Evolutionary conservation across 495 filamentous ascomycete species (phyloP), one percentile per base, ranked within the genome.

Genomic region (Tuber borchii): DNA sequence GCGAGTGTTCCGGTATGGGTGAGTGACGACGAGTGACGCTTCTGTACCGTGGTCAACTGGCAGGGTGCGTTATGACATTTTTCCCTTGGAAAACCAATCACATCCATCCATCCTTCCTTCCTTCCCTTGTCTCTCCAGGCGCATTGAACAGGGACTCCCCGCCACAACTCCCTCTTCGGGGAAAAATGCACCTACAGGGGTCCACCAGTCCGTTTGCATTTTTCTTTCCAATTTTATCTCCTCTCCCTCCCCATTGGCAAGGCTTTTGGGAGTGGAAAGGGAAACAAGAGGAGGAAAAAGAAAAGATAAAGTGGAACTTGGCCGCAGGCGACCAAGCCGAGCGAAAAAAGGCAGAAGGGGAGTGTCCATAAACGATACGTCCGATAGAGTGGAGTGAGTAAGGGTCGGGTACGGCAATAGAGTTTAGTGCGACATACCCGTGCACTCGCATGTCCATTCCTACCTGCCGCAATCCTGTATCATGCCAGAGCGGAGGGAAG

Each of bases 121-220:
- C 51, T 61, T 70, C 70, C 22, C 76, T 78, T 79, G 78, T 72
- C 51, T 3, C 16, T 0, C 12, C 31, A 2, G 31, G 12, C 31
- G 56, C 56, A 61, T 61, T 31, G 40, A 75, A 75, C 74, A 73
- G 78, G 76, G 78, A 73, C 78, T 72, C 69, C 78, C 78, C 77
- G 78, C 78, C 76, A 79, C 78, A 79, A 77, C 73, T 79, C 78
- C 77, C 78, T 75, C 78, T 79, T 75, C 70, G 76, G 78, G 78
- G 73, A 79, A 79, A 79, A 75, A 71, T 76, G 78, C 42, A 56
- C 71, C 75, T 31, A 19, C 51, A 56, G 51, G 51, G 51, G n/a
- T 61, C 12, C 56, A 31, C 56, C 56, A 61, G 31, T 26, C 56
- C 56, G n/a, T 61, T 61, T 61, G n/a, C 56, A 14, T 61, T 61